Conservation (phyloP, 2,329 filamentous ascomycete species). For the Furcasterigmium sp. region DNA sequence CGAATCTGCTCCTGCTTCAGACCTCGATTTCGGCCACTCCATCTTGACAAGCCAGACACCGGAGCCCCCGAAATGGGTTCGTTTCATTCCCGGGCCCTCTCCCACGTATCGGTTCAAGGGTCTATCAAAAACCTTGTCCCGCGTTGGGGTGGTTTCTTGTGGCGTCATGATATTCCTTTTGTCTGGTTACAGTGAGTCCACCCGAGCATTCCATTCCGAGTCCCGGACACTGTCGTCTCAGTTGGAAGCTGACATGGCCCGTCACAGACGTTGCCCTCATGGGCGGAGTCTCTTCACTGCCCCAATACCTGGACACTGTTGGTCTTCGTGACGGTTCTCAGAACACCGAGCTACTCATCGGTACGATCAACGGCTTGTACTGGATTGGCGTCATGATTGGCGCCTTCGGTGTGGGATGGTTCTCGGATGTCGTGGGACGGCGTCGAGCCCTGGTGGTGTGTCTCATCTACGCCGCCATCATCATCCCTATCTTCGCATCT, state of each 20-base stretch:
- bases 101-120: conserved; percentile 1
- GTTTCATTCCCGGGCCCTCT: neutral
- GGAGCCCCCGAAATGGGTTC: too few species aligned
- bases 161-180: neutral
- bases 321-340: neutral
- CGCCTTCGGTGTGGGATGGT: neutral
- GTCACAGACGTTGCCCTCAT: neutral
- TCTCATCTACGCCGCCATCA: neutral
- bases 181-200: neutral
- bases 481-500: neutral
- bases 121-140: neutral
- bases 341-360: neutral
- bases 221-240: too few species aligned
- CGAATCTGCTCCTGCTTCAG: too few species aligned
- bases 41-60: too few species aligned
- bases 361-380: conserved; percentile 1
- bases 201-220: too few species aligned
- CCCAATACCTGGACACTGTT: neutral
- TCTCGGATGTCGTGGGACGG: neutral
- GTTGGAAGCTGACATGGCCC: neutral
- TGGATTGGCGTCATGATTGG: conserved; percentile 3
- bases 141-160: neutral
- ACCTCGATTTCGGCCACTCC: too few species aligned
- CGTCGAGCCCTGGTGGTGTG: neutral
- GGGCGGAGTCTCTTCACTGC: neutral